These are phyloP conservation scores for Prinsepia uniflora DNA, from an alignment of 306 rosid genomes.

Conservation along the genomic window DNA sequence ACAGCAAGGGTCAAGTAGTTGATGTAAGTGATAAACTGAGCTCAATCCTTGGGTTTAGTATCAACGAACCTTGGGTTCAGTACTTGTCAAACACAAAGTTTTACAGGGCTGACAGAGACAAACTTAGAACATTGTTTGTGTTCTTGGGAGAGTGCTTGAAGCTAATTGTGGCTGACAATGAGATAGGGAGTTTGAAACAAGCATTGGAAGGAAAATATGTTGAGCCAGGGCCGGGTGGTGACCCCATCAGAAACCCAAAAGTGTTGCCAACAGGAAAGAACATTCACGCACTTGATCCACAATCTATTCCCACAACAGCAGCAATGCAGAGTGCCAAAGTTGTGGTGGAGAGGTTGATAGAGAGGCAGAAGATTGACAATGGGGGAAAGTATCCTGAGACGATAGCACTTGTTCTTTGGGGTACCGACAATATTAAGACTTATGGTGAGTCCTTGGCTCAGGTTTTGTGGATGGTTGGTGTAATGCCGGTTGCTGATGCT, in stretches of 20 bases:
- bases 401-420: conserved; percentile 93
- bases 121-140: conserved; percentile 61
- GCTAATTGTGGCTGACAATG: conserved; percentile 85
- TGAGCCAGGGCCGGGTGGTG: conserved; percentile 99
- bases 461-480: conserved; percentile 98
- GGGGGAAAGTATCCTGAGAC: conserved; percentile 85
- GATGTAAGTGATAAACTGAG: conserved; percentile 64
- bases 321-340: conserved; percentile 83
- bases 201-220: conserved; percentile 95
- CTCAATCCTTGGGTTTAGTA: conserved; percentile 80
- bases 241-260: conserved; percentile 90
- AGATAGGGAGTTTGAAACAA: conserved; percentile 90
- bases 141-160: conserved; percentile 83
- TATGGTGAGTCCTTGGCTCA: conserved; percentile 95
- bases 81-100: conserved; percentile 81
- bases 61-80: conserved; percentile 91
- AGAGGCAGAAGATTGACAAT: conserved; percentile 59
- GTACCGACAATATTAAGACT: conserved; percentile 98
- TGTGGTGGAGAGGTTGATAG: conserved; percentile 57
- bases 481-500: conserved; percentile 72
- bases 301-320: conserved; percentile 83
- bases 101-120: conserved; percentile 82
- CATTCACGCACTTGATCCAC: conserved; percentile 95
- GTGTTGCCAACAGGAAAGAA: conserved; percentile 95
- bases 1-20: conserved; percentile 86